Conservation (phyloP, 257 asterid genomes). For the Salvia miltiorrhiza region DNA sequence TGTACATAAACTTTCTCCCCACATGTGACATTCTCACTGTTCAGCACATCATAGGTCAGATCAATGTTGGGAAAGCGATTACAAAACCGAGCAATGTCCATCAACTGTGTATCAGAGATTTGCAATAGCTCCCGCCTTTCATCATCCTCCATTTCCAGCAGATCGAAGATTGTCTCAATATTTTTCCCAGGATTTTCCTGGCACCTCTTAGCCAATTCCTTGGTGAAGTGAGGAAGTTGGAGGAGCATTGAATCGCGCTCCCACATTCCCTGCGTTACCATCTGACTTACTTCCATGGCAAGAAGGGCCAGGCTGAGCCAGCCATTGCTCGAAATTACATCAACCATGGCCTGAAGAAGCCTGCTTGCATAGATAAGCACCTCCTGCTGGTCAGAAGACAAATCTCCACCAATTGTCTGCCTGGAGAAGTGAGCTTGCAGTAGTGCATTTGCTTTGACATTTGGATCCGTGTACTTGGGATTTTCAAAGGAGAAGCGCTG, state of each 20-base stretch:
- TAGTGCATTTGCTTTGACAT: slow-evolving; percentile 53
- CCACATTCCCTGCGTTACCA: slow-evolving; percentile 68
- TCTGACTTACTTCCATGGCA: slow-evolving; percentile 61
- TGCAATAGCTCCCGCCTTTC: slow-evolving; percentile 56
- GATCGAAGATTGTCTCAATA: slow-evolving; percentile 47
- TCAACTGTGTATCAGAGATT: slow-evolving; percentile 46
- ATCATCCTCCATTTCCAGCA: slow-evolving; percentile 59
- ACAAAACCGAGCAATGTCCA: slow-evolving; percentile 56
- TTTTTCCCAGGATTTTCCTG: slow-evolving; percentile 44
- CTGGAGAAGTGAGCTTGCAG: slow-evolving; percentile 59
- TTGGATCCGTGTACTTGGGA: slow-evolving; percentile 44
- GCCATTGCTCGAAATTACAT: slow-evolving; percentile 63
- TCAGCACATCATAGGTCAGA: slow-evolving; percentile 39
- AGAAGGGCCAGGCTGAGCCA: slow-evolving; percentile 60
- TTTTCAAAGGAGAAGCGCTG: slow-evolving; percentile 58
- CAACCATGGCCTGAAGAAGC: slow-evolving; percentile 66
- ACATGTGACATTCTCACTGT: slow-evolving; percentile 28
- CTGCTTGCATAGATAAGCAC: slow-evolving; percentile 46
- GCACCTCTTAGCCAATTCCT: slow-evolving; percentile 51
- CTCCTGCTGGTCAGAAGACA: slow-evolving; percentile 55
- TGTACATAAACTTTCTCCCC: slow-evolving; percentile 42
- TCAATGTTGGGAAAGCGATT: slow-evolving; percentile 60
- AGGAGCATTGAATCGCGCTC: slow-evolving; percentile 65
- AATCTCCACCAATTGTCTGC: slow-evolving; percentile 48
- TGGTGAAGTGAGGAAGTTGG: slow-evolving; percentile 57